Evolutionary conservation across 192 early-diverging fungal species (phyloP).

Genomic region (Coemansia sp.): DNA sequence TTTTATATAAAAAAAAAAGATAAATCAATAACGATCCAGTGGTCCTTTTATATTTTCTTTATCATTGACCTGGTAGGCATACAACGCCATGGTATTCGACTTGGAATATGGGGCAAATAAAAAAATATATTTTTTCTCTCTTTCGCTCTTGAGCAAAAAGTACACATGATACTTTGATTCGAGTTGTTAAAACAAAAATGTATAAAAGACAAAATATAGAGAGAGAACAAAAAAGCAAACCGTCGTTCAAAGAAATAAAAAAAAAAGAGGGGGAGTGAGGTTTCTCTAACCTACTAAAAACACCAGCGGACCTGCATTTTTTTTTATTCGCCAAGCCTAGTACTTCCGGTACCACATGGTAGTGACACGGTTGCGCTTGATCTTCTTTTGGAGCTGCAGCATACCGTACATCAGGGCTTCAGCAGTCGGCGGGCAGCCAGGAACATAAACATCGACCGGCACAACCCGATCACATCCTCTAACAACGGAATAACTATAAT

Average conservation of each 20-base stretch:
- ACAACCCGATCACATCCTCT: conserved; percentile 96
- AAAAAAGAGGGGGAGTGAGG: not conserved
- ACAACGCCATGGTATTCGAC: too few species aligned
- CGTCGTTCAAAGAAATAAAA: not conserved
- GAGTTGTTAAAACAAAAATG: not conserved
- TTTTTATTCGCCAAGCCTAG: conserved; percentile 5
- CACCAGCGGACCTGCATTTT: not conserved
- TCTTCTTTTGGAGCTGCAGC: conserved; percentile 98
- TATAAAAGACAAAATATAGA: not conserved
- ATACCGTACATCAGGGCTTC: conserved; percentile 97
- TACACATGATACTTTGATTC: too few species aligned
- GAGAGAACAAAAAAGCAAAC: not conserved
- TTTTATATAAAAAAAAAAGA: not conserved
- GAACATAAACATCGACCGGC: conserved; percentile 94
- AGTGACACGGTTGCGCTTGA: conserved; percentile 77
- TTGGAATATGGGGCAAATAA: too few species aligned
- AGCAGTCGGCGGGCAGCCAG: conserved; percentile 96
- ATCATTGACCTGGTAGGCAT: too few species aligned
- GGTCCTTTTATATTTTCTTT: too few species aligned
- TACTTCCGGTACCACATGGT: conserved; percentile 82
- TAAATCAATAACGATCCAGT: not conserved
- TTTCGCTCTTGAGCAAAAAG: too few species aligned
- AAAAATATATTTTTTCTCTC: too few species aligned
- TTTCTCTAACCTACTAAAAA: too few species aligned
- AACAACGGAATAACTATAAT: conserved; percentile 96